phyloP scores from a whole-genome alignment of 2,329 filamentous ascomycete species.

The Paracoccidioides brasiliensis region DNA sequence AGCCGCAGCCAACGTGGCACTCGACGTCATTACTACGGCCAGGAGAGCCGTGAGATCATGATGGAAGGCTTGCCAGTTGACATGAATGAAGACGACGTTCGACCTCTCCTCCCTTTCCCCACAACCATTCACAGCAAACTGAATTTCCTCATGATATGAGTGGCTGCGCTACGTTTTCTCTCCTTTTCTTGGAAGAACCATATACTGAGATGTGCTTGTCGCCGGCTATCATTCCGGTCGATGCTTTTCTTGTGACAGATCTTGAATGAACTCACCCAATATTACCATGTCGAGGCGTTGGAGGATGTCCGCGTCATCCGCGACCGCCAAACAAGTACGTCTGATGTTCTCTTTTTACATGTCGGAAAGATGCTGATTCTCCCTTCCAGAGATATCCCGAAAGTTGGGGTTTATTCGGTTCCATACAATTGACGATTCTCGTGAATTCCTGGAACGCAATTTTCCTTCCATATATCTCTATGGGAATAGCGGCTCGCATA shows the following conservation, averaged over 20 bases:
- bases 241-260: conserved; percentile 37
- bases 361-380: conserved; percentile 10
- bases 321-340: conserved; percentile 43
- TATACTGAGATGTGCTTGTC: conserved; percentile 30
- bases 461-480: conserved; percentile 39
- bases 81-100: conserved; percentile 40
- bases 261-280: conserved; percentile 40
- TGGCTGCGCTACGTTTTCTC: conserved; percentile 11
- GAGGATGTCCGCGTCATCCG: conserved; percentile 46
- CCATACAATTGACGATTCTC: conserved; percentile 35
- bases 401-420: conserved; percentile 47
- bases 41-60: conserved; percentile 38
- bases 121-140: conserved; percentile 6
- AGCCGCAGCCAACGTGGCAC: conserved; percentile 23
- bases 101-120: conserved; percentile 22
- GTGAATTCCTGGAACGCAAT: conserved; percentile 40
- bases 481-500: conserved; percentile 26
- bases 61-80: conserved; percentile 38
- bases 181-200: conserved; percentile 17
- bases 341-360: conserved; percentile 6
- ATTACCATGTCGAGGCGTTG: conserved; percentile 39
- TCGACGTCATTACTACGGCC: conserved; percentile 26
- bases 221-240: conserved; percentile 20
- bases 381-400: conserved; percentile 37
- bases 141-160: conserved; percentile 4